Percentiles rank a stretch among this genome's conserved stretches.
Evolutionary conservation across 75 land plant genomes (phyloP).

Genomic region (Pseudotsuga menziesii): DNA sequence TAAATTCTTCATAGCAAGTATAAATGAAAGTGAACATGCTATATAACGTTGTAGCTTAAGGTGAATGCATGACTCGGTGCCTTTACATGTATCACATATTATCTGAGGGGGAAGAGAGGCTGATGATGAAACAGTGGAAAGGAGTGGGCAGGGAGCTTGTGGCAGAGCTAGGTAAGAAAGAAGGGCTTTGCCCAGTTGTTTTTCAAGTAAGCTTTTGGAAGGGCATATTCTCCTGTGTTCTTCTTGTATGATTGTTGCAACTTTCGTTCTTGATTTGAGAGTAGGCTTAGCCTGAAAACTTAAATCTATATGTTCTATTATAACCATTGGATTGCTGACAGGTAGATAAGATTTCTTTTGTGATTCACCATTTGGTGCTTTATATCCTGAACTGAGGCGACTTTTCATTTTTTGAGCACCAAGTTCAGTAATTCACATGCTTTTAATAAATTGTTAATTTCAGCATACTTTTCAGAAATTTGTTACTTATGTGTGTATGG

Average conservation of each 20-base stretch:
- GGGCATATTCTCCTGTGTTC: neutral
- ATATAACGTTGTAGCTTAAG: slow-evolving; percentile 1
- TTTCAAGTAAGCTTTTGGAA: neutral
- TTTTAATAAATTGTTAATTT: neutral
- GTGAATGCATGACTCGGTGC: neutral
- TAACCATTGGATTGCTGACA: neutral
- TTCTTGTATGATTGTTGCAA: neutral
- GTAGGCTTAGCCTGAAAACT: neutral
- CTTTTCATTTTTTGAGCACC: neutral
- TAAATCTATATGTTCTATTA: neutral
- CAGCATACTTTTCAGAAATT: neutral
- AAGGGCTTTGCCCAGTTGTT: neutral
- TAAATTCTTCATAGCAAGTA: neutral
- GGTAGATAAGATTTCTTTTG: neutral
- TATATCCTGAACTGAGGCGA: neutral
- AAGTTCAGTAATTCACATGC: neutral
- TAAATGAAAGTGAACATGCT: neutral
- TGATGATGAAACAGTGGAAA: neutral
- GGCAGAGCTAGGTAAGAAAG: neutral
- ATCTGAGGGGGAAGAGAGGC: neutral
- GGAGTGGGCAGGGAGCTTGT: neutral
- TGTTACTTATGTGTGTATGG: neutral
- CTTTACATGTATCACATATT: slow-evolving; percentile 1
- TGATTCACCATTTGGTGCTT: neutral
- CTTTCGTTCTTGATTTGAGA: neutral